Base-by-base conservation (phyloP, 2,329 filamentous ascomycete genomes). In the Phialophora chinensis region DNA sequence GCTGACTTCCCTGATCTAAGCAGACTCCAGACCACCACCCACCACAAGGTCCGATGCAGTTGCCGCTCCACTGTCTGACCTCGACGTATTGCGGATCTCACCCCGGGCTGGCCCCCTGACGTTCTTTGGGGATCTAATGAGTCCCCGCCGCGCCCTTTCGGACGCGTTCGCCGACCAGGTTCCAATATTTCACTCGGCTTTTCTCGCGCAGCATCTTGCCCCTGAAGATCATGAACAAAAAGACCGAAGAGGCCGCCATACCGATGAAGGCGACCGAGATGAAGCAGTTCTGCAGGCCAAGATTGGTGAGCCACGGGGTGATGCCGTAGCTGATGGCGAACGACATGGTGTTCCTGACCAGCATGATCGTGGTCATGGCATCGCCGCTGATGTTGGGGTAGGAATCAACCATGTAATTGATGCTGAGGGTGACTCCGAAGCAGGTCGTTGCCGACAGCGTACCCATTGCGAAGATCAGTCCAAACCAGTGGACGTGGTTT, bases 281-380 rank as follows among this genome's bases (percentile, higher is more conserved):
- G 79, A 82, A 65, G 79, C 72, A n/a, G 29, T 70, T 77, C 54
- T 81, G 79, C 31, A 78, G 75, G 0, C 81, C 81, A 57, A 81
- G 72, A 4, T 77, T 71, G 5, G 44, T 56, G 2, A 67, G 38
- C 81, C 81, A 83, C 0, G 81, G 81, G 0, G 81, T 83, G 38
- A 83, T 78, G n/a, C 77, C 80, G 67, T 87, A 86, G 20, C 78
- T 77, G 42, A 85, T 78, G 5, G 81, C 82, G 71, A 84, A 84
- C 27, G 75, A 78, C 80, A 84, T 83, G 1, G 81, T 84, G 66
- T 84, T 85, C 5, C 83, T 74, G 6, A 82, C 74, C 2, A 85
- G 69, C 42, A 85, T 85, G 12, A 84, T 81, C 2, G 82, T 81
- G 3, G 83, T 79, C 66, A 84, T 81, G 0, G 82, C 81, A 69